These are phyloP conservation scores for Penicillium sp. DNA, from an alignment of 2,329 filamentous ascomycete species.

Conservation along the genomic window DNA sequence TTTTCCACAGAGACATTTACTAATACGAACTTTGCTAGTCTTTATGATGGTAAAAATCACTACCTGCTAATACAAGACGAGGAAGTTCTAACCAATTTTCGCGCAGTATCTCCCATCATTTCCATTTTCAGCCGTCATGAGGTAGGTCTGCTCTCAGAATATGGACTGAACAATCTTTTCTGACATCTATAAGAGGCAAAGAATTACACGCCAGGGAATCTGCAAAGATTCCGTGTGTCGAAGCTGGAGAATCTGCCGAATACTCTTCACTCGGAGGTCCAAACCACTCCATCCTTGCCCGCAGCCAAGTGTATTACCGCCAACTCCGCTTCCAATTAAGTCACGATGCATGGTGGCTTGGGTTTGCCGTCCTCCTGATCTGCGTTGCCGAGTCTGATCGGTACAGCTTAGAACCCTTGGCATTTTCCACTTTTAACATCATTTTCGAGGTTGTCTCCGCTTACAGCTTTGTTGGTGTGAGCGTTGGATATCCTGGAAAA, in stretches of 20 bases:
- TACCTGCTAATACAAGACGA: not conserved
- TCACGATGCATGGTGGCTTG: constrained; percentile 69
- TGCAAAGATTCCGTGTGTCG: not conserved
- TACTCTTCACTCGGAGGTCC: too few relatives aligned
- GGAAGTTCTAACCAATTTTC: constrained; percentile 12
- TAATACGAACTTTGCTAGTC: constrained; percentile 21
- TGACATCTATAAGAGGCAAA: not conserved
- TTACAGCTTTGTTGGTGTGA: constrained; percentile 65
- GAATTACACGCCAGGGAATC: not conserved
- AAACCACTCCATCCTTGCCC: constrained; percentile 33
- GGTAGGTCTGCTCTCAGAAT: constrained; percentile 3
- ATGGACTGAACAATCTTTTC: not conserved
- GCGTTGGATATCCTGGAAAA: constrained; percentile 57
- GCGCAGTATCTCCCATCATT: constrained; percentile 22
- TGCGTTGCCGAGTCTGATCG: constrained; percentile 62
- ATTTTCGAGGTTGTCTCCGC: constrained; percentile 51
- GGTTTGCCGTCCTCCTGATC: constrained; percentile 64
- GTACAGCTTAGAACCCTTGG: constrained; percentile 55
- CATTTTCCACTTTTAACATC: constrained; percentile 64
- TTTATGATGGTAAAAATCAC: constrained; percentile 40
- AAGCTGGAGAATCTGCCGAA: not conserved
- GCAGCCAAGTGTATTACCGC: constrained; percentile 54
- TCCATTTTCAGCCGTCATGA: constrained; percentile 15
- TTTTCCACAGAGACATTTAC: not conserved
- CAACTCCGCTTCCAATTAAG: constrained; percentile 66